A percentile compares a stretch with the other conserved stretches of the same genome.
Conservation (phyloP, 306 rosid species). For the Trifolium repens region DNA sequence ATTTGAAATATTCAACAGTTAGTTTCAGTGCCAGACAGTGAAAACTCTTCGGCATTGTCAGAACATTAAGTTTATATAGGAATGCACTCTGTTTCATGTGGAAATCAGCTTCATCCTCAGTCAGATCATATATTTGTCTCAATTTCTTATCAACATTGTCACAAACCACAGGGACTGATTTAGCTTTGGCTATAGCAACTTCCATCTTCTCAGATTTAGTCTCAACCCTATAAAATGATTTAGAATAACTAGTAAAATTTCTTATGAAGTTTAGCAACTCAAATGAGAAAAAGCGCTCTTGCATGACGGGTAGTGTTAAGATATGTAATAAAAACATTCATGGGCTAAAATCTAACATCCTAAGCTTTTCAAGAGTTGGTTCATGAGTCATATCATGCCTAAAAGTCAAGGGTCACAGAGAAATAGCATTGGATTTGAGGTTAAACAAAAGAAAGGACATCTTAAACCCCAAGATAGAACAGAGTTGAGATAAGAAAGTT, state of each 20-base stretch:
- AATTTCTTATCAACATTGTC: conserved; percentile 94
- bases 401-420: conserved; percentile 22
- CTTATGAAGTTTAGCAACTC: conserved; percentile 11
- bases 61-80: conserved; percentile 92
- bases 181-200: conserved; percentile 66
- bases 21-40: conserved; percentile 94
- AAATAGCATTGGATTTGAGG: conserved; percentile 22
- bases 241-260: conserved; percentile 26
- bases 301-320: not conserved
- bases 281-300: conserved; percentile 18
- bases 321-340: conserved; percentile 19
- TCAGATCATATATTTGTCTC: conserved; percentile 89
- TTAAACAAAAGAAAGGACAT: conserved; percentile 23
- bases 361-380: conserved; percentile 14
- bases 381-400: conserved; percentile 2
- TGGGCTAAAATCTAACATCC: not conserved
- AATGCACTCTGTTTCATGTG: conserved; percentile 98
- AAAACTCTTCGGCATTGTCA: conserved; percentile 94
- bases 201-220: conserved; percentile 70
- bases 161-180: conserved; percentile 78
- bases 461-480: conserved; percentile 23
- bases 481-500: conserved; percentile 9
- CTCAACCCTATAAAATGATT: conserved; percentile 64
- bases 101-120: conserved; percentile 95
- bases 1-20: conserved; percentile 89